Evolutionary conservation across 805 yeast genomes (phyloP).

Genomic region (Lipomyces japonicus): DNA sequence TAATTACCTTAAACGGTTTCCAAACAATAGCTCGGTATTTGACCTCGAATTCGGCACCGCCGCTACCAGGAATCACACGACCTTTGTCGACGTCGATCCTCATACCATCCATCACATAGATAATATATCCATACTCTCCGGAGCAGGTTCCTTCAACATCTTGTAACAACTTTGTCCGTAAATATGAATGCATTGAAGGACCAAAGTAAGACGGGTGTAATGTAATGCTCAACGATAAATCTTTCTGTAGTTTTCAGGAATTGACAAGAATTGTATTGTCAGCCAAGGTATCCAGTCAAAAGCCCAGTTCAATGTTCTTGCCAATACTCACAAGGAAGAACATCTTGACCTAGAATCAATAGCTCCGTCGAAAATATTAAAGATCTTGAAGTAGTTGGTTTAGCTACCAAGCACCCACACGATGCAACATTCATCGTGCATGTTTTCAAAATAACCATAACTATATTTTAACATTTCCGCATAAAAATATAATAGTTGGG

Average conservation of each 20-base stretch:
- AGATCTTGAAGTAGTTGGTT: too few species aligned
- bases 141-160: constrained; percentile 99
- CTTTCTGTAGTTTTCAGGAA: constrained; percentile 48
- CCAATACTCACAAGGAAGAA: constrained; percentile 17
- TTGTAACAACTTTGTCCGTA: constrained; percentile 81
- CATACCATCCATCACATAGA: constrained; percentile 93
- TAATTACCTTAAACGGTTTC: constrained; percentile 80
- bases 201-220: constrained; percentile 97
- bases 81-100: constrained; percentile 94
- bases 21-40: constrained; percentile 95
- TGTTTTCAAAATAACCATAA: too few species aligned
- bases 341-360: too few species aligned
- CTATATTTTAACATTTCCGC: too few species aligned
- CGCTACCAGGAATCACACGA: constrained; percentile 80
- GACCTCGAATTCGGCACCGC: constrained; percentile 94
- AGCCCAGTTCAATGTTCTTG: too few species aligned
- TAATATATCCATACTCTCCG: constrained; percentile 96
- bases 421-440: too few species aligned
- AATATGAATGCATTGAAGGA: constrained; percentile 92
- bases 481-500: too few species aligned
- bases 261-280: too few species aligned
- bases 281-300: too few species aligned
- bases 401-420: too few species aligned
- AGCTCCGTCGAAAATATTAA: too few species aligned
- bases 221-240: constrained; percentile 83